Percentiles rank a stretch among this genome's conserved stretches.
Evolutionary conservation across 345 rosid species (phyloP).

Genomic region (Carallia pectinifolia): DNA sequence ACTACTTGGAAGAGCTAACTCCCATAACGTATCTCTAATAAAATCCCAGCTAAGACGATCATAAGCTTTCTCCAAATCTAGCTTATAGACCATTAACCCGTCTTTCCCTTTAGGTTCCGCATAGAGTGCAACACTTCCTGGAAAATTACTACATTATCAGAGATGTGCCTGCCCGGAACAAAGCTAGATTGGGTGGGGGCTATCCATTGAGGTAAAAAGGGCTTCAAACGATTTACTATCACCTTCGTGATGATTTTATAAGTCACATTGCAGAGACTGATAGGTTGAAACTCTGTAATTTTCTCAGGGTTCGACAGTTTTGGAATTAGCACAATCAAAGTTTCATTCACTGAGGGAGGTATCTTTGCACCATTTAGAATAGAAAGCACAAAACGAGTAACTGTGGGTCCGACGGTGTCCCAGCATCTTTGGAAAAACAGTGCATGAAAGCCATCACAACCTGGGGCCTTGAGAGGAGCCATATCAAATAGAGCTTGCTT

Average conservation of each 20-base stretch:
- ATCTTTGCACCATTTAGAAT: neutral
- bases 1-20: too few relatives aligned
- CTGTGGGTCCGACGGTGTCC: neutral
- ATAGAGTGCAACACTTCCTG: neutral
- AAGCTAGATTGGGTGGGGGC: neutral
- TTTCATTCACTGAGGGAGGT: neutral
- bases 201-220: neutral
- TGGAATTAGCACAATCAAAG: neutral
- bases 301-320: neutral
- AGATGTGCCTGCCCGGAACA: neutral
- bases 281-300: neutral
- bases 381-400: neutral
- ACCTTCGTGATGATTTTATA: neutral
- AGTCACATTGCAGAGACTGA: neutral
- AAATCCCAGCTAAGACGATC: neutral
- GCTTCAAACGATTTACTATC: neutral
- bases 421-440: neutral
- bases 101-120: accelerated
- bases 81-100: neutral
- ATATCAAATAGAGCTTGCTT: neutral
- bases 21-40: neutral
- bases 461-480: neutral
- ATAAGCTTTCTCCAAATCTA: neutral
- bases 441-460: neutral
- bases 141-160: neutral